Base-by-base conservation (phyloP, 1,284 basidiomycete genomes). In the Hypsizygus ulmarius region DNA sequence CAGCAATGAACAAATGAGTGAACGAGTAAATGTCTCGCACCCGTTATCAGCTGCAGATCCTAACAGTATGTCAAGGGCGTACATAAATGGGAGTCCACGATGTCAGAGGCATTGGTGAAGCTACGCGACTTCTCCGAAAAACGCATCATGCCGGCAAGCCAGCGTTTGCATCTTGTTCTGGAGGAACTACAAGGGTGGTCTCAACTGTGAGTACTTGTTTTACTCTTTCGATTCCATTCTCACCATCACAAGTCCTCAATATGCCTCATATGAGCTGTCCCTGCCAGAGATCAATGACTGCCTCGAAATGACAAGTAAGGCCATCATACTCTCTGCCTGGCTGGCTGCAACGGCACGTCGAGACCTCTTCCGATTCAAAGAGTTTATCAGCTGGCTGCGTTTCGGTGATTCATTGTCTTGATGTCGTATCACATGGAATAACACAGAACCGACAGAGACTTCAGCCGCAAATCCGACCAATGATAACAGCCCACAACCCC, bases 161-260 rank as follows among this genome's bases (percentile, higher is more conserved):
- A 91, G 62, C 79, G 88, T 29, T 63, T 90, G 32, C 78, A 87
- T 59, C 67, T 91, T 30, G 71, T 90, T 27, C 59, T 91, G 53
- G 81, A 88, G 59, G 88, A 91, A 67, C 71, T 87, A 45, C 73
- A 76, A 54, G 88, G 87, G 38, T 90, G 87, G 87, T 77, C 86
- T 27, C 68, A 72, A 55, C 64, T 90, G 89, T 90, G 65, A 69
- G 83, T 32, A 40, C 27, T 39, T 50, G 40, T 19, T 49, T 39
- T 41, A 37, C 8, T 25, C 14, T 14, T 37, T 28, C 28, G 39
- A 38, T 11, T 38, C 27, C 35, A 45, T 45, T 45, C 43, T 50
- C 36, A 43, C 40, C 15, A 49, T 56, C 25, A 45, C 25, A 55
- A 84, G 81, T 63, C 70, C 74, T 33, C 70, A 76, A 48, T 81